phyloP scores from a whole-genome alignment of 2,329 filamentous ascomycete genomes.

The Onygena corvina region DNA sequence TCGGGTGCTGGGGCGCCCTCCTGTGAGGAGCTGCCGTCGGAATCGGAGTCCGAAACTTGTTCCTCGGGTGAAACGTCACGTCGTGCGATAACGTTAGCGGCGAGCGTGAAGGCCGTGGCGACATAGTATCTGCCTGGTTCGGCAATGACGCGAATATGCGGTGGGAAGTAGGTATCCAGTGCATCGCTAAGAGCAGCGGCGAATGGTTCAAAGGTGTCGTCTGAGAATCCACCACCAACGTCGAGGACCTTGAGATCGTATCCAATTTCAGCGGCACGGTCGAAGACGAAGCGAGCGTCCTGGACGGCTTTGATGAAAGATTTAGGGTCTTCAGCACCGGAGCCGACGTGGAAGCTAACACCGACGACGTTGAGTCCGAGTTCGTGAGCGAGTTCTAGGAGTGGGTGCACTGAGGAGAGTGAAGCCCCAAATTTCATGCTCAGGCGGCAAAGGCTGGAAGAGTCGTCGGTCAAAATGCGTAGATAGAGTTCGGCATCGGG shows the following conservation, averaged over 20 bases:
- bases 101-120: conserved; percentile 81
- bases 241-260: conserved; percentile 79
- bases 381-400: conserved; percentile 67
- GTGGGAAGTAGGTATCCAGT: conserved; percentile 78
- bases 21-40: conserved; percentile 26
- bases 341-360: conserved; percentile 96
- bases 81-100: conserved; percentile 89
- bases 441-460: conserved; percentile 80
- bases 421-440: conserved; percentile 96
- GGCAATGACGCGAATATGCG: conserved; percentile 73
- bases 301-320: conserved; percentile 84
- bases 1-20: conserved; percentile 31
- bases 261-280: conserved; percentile 64
- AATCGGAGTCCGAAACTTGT: conserved; percentile 13
- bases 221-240: conserved; percentile 84
- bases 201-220: conserved; percentile 86
- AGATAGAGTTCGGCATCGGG: conserved; percentile 84
- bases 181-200: conserved; percentile 66
- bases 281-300: conserved; percentile 80
- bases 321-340: conserved; percentile 83
- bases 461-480: conserved; percentile 93
- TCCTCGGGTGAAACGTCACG: conserved; percentile 51
- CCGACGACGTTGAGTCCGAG: conserved; percentile 84
- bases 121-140: conserved; percentile 97
- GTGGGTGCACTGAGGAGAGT: conserved; percentile 63